These are phyloP conservation scores for Ciborinia camelliae DNA, from an alignment of 2,329 filamentous ascomycete genomes.

Conservation along the genomic window DNA sequence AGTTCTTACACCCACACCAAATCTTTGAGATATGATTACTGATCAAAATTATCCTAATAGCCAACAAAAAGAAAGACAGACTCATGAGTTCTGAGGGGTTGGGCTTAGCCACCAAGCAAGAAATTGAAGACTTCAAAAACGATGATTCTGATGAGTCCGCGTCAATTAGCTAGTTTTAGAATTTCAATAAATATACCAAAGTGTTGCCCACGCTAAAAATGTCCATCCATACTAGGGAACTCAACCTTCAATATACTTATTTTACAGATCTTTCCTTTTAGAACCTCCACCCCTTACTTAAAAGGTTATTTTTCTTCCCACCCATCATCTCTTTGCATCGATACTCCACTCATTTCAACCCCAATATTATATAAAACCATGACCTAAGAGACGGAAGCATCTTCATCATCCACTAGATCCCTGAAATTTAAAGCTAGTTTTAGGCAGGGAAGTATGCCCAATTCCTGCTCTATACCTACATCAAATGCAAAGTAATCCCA, in stretches of 20 bases:
- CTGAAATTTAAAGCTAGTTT: background rate
- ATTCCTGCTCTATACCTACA: background rate
- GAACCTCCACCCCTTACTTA: no score
- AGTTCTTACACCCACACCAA: conserved; percentile 37
- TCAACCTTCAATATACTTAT: background rate
- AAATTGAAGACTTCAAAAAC: conserved; percentile 49
- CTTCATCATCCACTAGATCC: background rate
- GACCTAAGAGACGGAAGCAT: background rate
- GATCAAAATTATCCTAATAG: conserved; percentile 39
- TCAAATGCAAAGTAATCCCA: background rate
- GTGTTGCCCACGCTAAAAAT: background rate
- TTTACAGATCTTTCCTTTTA: background rate
- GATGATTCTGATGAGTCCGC: conserved; percentile 23
- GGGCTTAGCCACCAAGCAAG: conserved; percentile 57
- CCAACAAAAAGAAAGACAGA: conserved; percentile 64
- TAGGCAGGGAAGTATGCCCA: no score
- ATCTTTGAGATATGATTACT: background rate
- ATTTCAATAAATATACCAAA: background rate
- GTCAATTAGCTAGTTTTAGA: background rate
- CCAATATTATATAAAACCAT: background rate
- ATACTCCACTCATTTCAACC: background rate
- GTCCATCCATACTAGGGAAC: background rate
- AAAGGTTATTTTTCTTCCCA: background rate
- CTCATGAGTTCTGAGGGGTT: conserved; percentile 65
- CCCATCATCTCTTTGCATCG: no score